Conservation (phyloP, 805 yeast species). For the Saccharomycopsis microspora region DNA sequence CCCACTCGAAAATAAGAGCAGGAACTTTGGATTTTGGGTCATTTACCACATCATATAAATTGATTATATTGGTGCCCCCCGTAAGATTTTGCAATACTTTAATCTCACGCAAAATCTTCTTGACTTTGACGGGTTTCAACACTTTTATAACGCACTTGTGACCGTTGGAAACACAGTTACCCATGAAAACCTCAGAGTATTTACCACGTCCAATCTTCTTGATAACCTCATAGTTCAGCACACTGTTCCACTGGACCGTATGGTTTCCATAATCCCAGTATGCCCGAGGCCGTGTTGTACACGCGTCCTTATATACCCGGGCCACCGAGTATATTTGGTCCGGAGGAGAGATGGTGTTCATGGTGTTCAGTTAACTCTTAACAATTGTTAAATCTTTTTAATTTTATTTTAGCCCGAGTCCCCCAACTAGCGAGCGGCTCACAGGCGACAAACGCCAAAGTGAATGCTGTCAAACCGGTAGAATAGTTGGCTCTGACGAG, state of each 20-base stretch:
- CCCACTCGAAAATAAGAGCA: constrained; percentile 76
- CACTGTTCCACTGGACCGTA: constrained; percentile 24
- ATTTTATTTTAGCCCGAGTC: neutral
- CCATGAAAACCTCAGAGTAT: constrained; percentile 91
- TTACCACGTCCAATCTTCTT: constrained; percentile 86
- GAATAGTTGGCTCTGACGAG: too few relatives aligned
- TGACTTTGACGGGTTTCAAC: constrained; percentile 84
- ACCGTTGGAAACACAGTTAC: constrained; percentile 55
- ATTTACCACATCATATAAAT: constrained; percentile 67
- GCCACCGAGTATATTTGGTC: constrained; percentile 43
- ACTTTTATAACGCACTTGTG: constrained; percentile 75
- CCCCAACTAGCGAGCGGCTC: neutral
- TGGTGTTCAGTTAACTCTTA: neutral
- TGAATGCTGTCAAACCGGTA: too few relatives aligned
- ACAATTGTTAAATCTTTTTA: neutral
- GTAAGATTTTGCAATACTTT: constrained; percentile 76
- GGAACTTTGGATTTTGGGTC: constrained; percentile 78
- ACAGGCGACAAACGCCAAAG: neutral
- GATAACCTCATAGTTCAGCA: constrained; percentile 59
- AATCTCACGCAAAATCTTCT: constrained; percentile 84
- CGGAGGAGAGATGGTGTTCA: constrained; percentile 17
- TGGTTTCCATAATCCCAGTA: constrained; percentile 56
- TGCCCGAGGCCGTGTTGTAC: constrained; percentile 59
- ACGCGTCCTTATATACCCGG: constrained; percentile 73
- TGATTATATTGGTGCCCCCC: constrained; percentile 75